A percentile compares a stretch with the other conserved stretches of the same genome.
phyloP scores from a whole-genome alignment of 2,329 filamentous ascomycete species.

The Penicillium hordei region DNA sequence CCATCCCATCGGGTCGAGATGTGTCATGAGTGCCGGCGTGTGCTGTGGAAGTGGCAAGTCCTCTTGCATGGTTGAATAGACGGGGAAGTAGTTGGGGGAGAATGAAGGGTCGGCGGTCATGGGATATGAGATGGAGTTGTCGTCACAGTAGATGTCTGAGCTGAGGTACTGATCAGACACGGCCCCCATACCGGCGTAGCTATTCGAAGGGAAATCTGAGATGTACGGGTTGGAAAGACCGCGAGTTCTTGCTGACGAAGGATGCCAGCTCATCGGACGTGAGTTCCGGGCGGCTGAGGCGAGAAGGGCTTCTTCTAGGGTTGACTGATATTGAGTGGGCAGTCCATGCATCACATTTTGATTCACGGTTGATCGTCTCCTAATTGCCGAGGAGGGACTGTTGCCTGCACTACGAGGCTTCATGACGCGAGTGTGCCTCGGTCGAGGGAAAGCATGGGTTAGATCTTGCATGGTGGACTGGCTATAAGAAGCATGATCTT shows the following conservation, averaged over 20 bases:
- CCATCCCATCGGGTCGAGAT: conserved; percentile 31
- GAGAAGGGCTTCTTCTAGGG: conserved; percentile 48
- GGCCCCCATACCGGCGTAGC: conserved; percentile 19
- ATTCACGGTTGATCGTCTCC: conserved; percentile 57
- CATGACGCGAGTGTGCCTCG: conserved; percentile 56
- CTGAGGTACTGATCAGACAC: conserved; percentile 22
- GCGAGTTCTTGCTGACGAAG: conserved; percentile 52
- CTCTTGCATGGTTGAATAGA: conserved; percentile 23
- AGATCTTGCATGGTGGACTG: conserved; percentile 40
- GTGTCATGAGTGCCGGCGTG: conserved; percentile 25
- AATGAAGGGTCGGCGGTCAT: conserved; percentile 21
- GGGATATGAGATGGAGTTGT: conserved; percentile 26
- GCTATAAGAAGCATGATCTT: conserved; percentile 23
- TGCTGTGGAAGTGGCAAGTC: conserved; percentile 24
- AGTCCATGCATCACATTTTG: conserved; percentile 50
- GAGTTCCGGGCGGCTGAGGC: conserved; percentile 41
- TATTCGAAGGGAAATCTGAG: conserved; percentile 21
- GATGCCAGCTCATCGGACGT: conserved; percentile 75
- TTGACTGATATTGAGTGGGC: conserved; percentile 36
- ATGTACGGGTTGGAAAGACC: conserved; percentile 27
- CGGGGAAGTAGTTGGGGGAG: conserved; percentile 23
- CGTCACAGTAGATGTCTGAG: conserved; percentile 18
- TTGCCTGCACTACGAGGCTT: conserved; percentile 69
- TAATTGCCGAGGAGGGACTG: conserved; percentile 57
- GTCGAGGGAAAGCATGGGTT: conserved; percentile 48